Evolutionary conservation across 495 filamentous ascomycete species (phyloP).

Genomic region (Podospora pseudopauciseta): DNA sequence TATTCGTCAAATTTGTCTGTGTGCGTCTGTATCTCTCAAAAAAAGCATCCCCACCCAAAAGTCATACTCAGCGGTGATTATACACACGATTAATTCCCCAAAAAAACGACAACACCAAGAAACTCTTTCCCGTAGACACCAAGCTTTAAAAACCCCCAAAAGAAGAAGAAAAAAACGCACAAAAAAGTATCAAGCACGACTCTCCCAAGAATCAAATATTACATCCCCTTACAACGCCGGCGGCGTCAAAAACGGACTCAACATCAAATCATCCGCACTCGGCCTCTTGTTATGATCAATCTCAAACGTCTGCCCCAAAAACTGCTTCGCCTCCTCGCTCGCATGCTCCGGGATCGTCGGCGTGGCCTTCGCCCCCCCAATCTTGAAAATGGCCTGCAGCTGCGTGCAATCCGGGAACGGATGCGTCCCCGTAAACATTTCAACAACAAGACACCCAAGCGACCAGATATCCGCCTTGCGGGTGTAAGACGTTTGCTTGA

Average conservation of each 20-base stretch:
- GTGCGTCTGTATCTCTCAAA: background rate
- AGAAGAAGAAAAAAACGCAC: background rate
- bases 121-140: too few relatives aligned
- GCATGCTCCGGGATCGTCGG: slow-evolving; percentile 87
- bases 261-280: slow-evolving; percentile 82
- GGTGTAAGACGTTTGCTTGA: slow-evolving; percentile 94
- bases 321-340: slow-evolving; percentile 78
- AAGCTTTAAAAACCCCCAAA: background rate
- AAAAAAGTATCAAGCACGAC: background rate
- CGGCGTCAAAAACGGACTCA: slow-evolving; percentile 74
- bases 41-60: background rate
- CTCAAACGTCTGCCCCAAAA: slow-evolving; percentile 88
- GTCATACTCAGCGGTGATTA: background rate
- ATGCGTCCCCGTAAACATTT: slow-evolving; percentile 97
- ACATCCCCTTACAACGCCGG: slow-evolving; percentile 10
- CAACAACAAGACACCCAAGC: slow-evolving; percentile 91
- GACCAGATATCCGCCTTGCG: slow-evolving; percentile 99
- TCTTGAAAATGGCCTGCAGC: slow-evolving; percentile 97
- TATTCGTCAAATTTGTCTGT: background rate
- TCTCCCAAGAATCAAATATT: background rate
- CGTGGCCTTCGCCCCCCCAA: slow-evolving; percentile 79
- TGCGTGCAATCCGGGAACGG: slow-evolving; percentile 97
- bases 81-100: background rate
- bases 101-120: background rate
- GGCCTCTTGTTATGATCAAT: slow-evolving; percentile 89